These are phyloP conservation scores for Leptographium lundbergii DNA, from an alignment of 2,329 filamentous ascomycete genomes.

Conservation along the genomic window DNA sequence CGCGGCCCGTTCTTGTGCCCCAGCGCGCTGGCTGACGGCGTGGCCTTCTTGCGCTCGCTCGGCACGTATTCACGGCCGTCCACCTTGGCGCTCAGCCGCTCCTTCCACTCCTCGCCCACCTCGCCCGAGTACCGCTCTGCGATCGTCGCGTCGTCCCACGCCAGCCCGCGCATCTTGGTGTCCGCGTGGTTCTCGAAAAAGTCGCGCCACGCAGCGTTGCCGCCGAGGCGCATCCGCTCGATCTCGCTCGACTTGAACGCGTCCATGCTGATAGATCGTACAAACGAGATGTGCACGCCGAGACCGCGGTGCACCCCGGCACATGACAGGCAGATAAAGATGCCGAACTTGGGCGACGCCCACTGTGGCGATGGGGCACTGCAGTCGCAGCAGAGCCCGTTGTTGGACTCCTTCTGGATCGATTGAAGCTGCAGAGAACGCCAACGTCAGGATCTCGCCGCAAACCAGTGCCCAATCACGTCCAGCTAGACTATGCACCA, in stretches of 20 bases:
- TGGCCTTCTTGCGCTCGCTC: constrained; percentile 38
- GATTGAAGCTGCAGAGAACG: constrained; percentile 56
- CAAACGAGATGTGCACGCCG: constrained; percentile 96
- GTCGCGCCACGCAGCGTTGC: constrained; percentile 73
- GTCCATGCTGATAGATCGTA: constrained; percentile 96
- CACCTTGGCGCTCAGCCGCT: constrained; percentile 73
- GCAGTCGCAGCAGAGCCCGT: constrained; percentile 90
- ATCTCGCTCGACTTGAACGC: constrained; percentile 91
- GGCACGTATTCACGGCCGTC: constrained; percentile 80
- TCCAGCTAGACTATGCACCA: background rate
- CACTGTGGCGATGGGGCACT: constrained; percentile 93
- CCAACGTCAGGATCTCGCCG: background rate
- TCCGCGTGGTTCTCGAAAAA: constrained; percentile 71
- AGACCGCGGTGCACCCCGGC: constrained; percentile 89
- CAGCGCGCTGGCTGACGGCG: constrained; percentile 2
- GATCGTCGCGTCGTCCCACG: constrained; percentile 80
- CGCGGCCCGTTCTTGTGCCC: background rate
- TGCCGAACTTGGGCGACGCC: constrained; percentile 93
- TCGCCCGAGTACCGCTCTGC: constrained; percentile 83
- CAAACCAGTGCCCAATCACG: background rate
- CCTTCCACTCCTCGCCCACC: constrained; percentile 91
- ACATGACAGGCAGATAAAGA: constrained; percentile 96
- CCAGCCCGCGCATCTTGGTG: constrained; percentile 52
- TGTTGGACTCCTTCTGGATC: constrained; percentile 81
- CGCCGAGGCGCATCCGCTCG: constrained; percentile 82